Evolutionary conservation across 306 rosid genomes (phyloP).

Genomic region (Rosa lucieae): DNA sequence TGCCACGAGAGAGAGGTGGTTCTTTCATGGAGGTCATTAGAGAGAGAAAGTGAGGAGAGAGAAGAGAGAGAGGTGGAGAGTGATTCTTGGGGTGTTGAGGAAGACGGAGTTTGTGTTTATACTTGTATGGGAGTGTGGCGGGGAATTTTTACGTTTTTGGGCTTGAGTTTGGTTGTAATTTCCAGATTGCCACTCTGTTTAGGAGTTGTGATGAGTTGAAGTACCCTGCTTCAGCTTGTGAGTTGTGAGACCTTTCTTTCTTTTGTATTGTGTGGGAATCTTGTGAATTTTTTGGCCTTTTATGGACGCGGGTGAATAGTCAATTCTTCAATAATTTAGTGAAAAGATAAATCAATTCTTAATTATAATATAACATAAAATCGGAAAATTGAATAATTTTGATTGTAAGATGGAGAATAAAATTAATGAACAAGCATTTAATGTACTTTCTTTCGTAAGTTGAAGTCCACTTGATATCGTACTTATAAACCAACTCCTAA

Average conservation of each 20-base stretch:
- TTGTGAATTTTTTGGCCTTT: background rate
- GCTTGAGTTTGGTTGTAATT: background rate
- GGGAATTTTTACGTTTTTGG: background rate
- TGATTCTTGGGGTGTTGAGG: background rate
- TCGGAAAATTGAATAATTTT: no score
- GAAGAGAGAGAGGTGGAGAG: background rate
- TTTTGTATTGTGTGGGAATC: background rate
- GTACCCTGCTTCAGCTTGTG: background rate
- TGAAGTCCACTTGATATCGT: background rate
- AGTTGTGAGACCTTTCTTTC: background rate
- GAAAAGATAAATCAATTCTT: no score
- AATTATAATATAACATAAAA: no score
- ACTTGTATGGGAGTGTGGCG: background rate
- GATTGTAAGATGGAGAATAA: background rate
- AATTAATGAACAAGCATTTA: background rate
- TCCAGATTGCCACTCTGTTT: slow-evolving; percentile 11
- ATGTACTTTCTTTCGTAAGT: no score
- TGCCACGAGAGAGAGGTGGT: slow-evolving; percentile 17
- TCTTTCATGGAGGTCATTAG: slow-evolving; percentile 27
- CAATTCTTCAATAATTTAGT: background rate
- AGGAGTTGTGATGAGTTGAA: background rate
- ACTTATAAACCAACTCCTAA: no score
- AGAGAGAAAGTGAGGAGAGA: background rate
- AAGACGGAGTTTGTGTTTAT: background rate
- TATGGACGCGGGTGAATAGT: background rate